Conservation (phyloP, 2,329 filamentous ascomycete genomes). For the Alternaria infectoria region DNA sequence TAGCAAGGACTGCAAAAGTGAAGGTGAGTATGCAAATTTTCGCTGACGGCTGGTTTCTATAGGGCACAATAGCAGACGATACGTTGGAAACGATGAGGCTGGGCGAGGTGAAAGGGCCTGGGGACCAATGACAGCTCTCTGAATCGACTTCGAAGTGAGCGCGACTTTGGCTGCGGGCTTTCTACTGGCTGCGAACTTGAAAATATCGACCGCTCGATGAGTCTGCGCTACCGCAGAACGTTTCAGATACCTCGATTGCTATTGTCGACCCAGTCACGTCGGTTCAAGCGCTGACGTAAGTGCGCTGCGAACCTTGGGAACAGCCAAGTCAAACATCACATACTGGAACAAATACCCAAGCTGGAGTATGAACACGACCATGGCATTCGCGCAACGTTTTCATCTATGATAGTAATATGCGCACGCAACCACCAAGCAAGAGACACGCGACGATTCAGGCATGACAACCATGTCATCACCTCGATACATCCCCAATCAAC, state of each 20-base stretch:
- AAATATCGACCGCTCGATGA: not conserved
- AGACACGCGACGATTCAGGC: not conserved
- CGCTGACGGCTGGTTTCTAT: not conserved
- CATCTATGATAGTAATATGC: not conserved
- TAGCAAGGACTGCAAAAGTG: not conserved
- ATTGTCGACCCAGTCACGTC: not conserved
- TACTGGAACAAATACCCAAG: not conserved
- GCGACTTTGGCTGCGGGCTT: not conserved
- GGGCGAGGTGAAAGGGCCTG: not conserved
- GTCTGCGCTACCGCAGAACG: not conserved
- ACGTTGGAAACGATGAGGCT: not conserved
- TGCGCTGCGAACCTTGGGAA: not conserved
- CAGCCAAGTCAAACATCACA: not conserved
- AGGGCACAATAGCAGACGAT: not conserved
- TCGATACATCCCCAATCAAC: not conserved
- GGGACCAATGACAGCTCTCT: not conserved
- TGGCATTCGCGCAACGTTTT: not conserved
- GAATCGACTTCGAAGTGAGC: not conserved
- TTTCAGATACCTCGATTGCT: not conserved
- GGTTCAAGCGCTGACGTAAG: not conserved
- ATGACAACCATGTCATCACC: not conserved
- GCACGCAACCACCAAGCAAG: not conserved
- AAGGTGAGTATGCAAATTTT: not conserved
- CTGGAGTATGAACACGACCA: rapidly evolving
- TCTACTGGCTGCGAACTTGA: not conserved